These are phyloP conservation scores for Yamadazyma dendronema DNA, from an alignment of 1,139 yeast species.

Conservation along the genomic window DNA sequence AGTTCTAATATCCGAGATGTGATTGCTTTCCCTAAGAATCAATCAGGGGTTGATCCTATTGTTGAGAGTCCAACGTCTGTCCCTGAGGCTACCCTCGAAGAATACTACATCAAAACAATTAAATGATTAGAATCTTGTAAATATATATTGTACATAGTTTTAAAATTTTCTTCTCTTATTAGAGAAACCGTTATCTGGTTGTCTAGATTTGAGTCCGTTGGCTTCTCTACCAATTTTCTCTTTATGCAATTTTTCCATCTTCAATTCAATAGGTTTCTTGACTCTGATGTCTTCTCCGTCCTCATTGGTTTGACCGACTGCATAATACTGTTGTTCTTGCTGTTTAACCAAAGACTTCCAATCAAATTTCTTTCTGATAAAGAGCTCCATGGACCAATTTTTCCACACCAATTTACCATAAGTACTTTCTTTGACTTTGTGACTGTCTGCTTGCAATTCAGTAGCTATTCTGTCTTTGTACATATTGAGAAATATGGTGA, in stretches of 20 bases:
- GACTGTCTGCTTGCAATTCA: conserved; percentile 59
- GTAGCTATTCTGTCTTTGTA: conserved; percentile 85
- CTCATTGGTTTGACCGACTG: conserved; percentile 19
- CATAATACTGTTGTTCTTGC: conserved; percentile 56
- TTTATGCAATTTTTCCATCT: conserved; percentile 40
- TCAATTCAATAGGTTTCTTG: conserved; percentile 45
- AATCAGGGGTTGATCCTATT: conserved; percentile 83
- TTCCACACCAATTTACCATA: conserved; percentile 95
- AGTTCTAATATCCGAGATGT: conserved; percentile 82
- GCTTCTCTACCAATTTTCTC: conserved; percentile 28
- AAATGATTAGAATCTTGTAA: no score
- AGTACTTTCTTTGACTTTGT: conserved; percentile 73
- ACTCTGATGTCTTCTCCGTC: conserved; percentile 17
- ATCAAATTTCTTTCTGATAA: conserved; percentile 69
- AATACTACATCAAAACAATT: conserved; percentile 48
- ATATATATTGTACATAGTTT: conserved; percentile 9
- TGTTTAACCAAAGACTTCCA: conserved; percentile 78
- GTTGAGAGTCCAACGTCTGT: conserved; percentile 83
- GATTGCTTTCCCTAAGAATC: conserved; percentile 92
- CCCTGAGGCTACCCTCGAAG: conserved; percentile 42
- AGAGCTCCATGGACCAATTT: conserved; percentile 86
- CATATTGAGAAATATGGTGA: conserved; percentile 73
- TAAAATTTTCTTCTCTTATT: conserved; percentile 13
- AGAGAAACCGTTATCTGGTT: conserved; percentile 17
- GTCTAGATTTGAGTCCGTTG: conserved; percentile 18